Evolutionary conservation across 495 filamentous ascomycete genomes (phyloP), one percentile per base, ranked within the genome.

Genomic region (Hypoxylon rickii): DNA sequence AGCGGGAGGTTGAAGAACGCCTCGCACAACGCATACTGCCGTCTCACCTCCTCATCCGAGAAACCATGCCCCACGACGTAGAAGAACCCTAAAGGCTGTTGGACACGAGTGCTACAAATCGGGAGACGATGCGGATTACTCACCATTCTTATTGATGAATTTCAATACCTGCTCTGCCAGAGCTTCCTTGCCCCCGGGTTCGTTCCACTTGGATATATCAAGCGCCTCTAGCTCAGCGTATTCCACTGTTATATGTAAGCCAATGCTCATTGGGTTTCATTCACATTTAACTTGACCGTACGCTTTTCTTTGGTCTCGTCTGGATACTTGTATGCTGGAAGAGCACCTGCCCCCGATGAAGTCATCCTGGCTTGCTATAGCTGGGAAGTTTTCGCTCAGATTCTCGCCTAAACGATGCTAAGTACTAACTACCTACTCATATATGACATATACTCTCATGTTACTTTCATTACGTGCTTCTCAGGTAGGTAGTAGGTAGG

Each of bases 11-110:
- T 64, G 66, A 83, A 81, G 60, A 83, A 77, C 18, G 76, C 75
- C 40, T 77, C 73, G 16, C 74, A 81, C 0, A 85, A 64, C 34
- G 80, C 78, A 48, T 83, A 86, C 52, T 86, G 83, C 19, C 71
- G 72, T 42, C 79, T 72, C 7, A 86, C 71, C 57, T 83, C 74
- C 42, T 83, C 81, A 48, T 84, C 74, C 24, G 68, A 69, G 36
- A 85, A 75, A 29, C 79, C 80, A 53, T 81, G 79, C 61, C 78
- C 76, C 34, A 71, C 76, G 4, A 84, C 77, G 54, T 83, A 81
- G 67, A 83, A 83, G 64, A 83, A 83, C 8, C 70, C 71, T 60
- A 15, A 3, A 37, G n/a, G 21, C 13, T 26, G 42, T 8, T 55
- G 12, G 2, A 8, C 15, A 7, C 3, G 18, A 19, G 2, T 34